Base-by-base conservation (phyloP, 2,329 filamentous ascomycete genomes). In the Fusarium succisae region DNA sequence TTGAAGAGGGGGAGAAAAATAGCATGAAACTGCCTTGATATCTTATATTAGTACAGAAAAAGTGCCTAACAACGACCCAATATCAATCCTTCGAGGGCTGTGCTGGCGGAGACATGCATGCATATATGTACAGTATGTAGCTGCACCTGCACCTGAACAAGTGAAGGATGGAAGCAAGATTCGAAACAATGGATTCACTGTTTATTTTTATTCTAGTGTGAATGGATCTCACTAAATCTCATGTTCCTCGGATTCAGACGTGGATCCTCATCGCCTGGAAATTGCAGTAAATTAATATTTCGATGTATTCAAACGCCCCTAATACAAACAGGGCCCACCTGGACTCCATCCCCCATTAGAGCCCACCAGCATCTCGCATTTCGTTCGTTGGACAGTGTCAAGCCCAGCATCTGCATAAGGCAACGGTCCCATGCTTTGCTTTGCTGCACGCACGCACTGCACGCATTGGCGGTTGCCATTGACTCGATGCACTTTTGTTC, bases 251-350 rank as follows among this genome's bases (percentile, higher is more conserved):
- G 53, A 57, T 50, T 56, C 64, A 48, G 54, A 51, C 66, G 68
- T 74, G 71, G 72, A 63, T 69, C 72, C 71, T 55, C 72, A 45
- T 65, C 51, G 63, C 37, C 72, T 74, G 72, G 72, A 74, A 74
- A 74, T 74, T 74, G 48, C 72, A 74, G 72, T 50, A 58, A 68
- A 62, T 50, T 58, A 71, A 57, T 57, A 62, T 68, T 67, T 68
- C 41, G 43, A 67, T 55, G 61, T 73, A 70, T 62, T 66, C 66
- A 67, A 74, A 67, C 38, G 67, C 71, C 72, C 72, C 72, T 65
- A 74, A 72, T 74, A 72, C 56, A 69, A 70, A 65, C 60, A 66
- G 63, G 72, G 56, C 51, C 72, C 72, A 72, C 56, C 43, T n/a
- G 18, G 43, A 51, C 59, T 61, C 69, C 47, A 59, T 70, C 59